Evolutionary conservation across 345 rosid genomes (phyloP), one percentile per base, ranked within the genome.

Genomic region (Populus pruinosa): DNA sequence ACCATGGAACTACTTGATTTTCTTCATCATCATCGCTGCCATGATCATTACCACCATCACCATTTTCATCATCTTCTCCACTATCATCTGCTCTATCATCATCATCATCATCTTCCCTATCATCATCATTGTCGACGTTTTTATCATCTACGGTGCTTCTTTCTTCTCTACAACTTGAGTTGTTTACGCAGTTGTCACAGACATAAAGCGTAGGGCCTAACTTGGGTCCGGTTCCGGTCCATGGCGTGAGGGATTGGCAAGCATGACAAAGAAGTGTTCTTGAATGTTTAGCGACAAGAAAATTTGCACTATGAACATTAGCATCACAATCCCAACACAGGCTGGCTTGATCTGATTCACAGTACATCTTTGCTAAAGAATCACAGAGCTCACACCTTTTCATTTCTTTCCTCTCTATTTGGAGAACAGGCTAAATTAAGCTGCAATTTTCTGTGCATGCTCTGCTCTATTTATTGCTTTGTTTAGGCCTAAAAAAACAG

Each of bases 1-100:
- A 53, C 81, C 81, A 73, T 0, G 90, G 92, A 73, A 89, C 90
- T 39, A 89, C 90, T 76, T 87, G 92, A 77, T 87, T 71, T 47
- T 86, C 90, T 69, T 81, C 85, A 9, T 86, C 88, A 1, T 73
- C 86, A 1, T 81, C 82, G 1, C 71, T 76, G 4, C 11, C 77
- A 0, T 53, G 79, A 6, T 20, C 78, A 20, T 27, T 77, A 1
- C 8, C 35, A 17, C 50, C 80, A 31, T 68, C 70, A 6, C 12
- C 72, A n/a, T 68, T 78, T 0, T 75, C 82, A 0, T 36, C 74
- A 0, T 55, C 69, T 4, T 77, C 78, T n/a, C 50, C 76, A n/a
- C 64, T 76, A 1, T 33, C 75, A 20, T 62, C 76, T 0, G 70
- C 72, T 1, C 55, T 69, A 1, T 67, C 77, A 31, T 67, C 50